Evolutionary conservation across 495 filamentous ascomycete species (phyloP).

Genomic region (Aspergillus sparsus): DNA sequence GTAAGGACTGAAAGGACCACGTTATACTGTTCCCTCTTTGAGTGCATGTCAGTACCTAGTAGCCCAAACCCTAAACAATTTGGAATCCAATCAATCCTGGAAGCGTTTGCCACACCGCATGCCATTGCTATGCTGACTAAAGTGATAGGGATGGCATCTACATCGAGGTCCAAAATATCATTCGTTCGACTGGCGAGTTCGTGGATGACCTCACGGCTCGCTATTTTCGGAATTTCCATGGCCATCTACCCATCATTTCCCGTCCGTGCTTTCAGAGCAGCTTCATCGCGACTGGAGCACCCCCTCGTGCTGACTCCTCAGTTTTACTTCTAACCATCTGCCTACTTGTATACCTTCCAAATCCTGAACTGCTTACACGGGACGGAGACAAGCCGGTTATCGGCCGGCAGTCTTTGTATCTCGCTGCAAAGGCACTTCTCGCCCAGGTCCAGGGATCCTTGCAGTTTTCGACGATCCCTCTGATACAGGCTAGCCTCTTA

Average conservation of each 20-base stretch:
- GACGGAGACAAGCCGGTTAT: neutral
- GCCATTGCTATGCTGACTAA: neutral
- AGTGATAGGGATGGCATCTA: conserved; percentile 4
- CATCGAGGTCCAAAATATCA: conserved; percentile 32
- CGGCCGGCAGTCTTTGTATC: conserved; percentile 33
- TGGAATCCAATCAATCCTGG: neutral
- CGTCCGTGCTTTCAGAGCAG: conserved; percentile 32
- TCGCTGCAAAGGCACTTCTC: conserved; percentile 36
- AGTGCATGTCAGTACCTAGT: conserved; percentile 1
- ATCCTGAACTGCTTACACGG: conserved; percentile 1
- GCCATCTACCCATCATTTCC: conserved; percentile 39
- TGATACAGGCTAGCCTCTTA: conserved; percentile 41
- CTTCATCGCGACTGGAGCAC: conserved; percentile 21
- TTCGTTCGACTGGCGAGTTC: conserved; percentile 33
- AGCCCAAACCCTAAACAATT: neutral
- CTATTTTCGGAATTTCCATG: conserved; percentile 41
- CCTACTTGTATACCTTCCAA: conserved; percentile 30
- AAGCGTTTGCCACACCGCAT: too few relatives aligned
- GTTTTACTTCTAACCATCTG: conserved; percentile 39
- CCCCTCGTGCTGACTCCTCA: conserved; percentile 31
- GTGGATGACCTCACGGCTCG: conserved; percentile 37
- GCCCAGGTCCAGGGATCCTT: conserved; percentile 35
- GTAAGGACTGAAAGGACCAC: neutral
- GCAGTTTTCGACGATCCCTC: conserved; percentile 28
- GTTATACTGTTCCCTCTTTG: conserved; percentile 5